Evolutionary conservation across 345 rosid genomes (phyloP), one percentile per base, ranked within the genome.

Genomic region (Eucalyptus curtisii): DNA sequence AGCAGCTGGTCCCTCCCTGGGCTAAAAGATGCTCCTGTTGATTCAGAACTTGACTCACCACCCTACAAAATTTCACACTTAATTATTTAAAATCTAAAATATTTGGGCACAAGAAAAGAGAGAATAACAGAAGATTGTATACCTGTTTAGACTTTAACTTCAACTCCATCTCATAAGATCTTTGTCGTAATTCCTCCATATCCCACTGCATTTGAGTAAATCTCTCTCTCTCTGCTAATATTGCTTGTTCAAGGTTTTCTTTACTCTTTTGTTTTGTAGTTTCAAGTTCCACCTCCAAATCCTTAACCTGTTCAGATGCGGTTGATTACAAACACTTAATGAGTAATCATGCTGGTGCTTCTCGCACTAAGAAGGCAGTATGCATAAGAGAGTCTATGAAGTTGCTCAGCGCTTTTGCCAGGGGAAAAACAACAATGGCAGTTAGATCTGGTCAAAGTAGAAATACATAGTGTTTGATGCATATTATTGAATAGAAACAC

Each of bases 191-290:
- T 90, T 98, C 99, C 93, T 98, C 98, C 99, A 98, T 97, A 89
- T 98, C 99, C 99, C 99, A 98, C 93, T 98, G 99, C 96, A 96
- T 95, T 90, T 95, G 96, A 57, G 97, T 98, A 45, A 92, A 85
- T 91, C 96, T 95, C 92, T 98, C 99, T 89, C 98, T 96, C 94
- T 98, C 99, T 11, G 92, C 90, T 90, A 95, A 90, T 92, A 97
- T 92, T 88, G 99, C 99, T 88, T 95, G 98, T 92, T 97, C 96
- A 90, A 98, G 89, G 88, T 94, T 98, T 92, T 98, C 99, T 94
- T 92, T 96, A 90, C 94, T 96, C 94, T 95, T 97, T 93, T 94
- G 96, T 92, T 95, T 97, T 33, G 96, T 93, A 91, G 93, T 95
- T 89, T 97, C 96, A 89, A 97, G 98, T 91, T 98, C 99, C 91